Evolutionary conservation across 352 stramenopile genomes (phyloP).

Genomic region (Phytopythium chamaehyphon): DNA sequence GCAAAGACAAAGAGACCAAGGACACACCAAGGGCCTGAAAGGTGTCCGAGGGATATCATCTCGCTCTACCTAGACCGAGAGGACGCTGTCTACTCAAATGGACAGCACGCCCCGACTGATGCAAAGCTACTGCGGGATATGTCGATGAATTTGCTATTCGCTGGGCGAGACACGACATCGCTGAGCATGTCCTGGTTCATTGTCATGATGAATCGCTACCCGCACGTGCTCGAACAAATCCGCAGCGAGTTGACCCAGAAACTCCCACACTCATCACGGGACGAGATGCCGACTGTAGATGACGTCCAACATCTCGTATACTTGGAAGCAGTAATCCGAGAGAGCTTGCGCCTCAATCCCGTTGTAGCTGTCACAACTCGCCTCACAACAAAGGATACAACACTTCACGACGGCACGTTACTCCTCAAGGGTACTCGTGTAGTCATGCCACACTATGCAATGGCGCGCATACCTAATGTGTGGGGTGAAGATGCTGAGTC

Average conservation of each 20-base stretch:
- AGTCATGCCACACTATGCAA: constrained; percentile 57
- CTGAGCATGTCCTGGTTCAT: constrained; percentile 68
- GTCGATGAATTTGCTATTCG: constrained; percentile 66
- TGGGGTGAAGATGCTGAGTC: constrained; percentile 60
- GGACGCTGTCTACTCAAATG: constrained; percentile 20
- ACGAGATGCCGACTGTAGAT: constrained; percentile 18
- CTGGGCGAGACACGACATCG: constrained; percentile 72
- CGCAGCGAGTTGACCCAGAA: constrained; percentile 32
- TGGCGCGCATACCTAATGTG: constrained; percentile 44
- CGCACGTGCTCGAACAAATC: constrained; percentile 35
- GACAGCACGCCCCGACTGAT: constrained; percentile 20
- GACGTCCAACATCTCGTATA: constrained; percentile 43
- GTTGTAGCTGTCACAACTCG: constrained; percentile 53
- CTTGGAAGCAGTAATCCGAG: constrained; percentile 40
- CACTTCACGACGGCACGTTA: constrained; percentile 62
- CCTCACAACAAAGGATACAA: constrained; percentile 43
- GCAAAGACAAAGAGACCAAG: constrained; percentile 13
- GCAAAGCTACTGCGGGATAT: constrained; percentile 76
- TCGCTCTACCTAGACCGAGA: constrained; percentile 48
- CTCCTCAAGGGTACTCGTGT: constrained; percentile 52
- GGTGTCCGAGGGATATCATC: constrained; percentile 27
- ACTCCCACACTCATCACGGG: constrained; percentile 36
- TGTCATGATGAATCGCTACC: constrained; percentile 61
- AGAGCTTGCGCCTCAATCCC: constrained; percentile 59
- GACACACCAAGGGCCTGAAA: not conserved